Evolutionary conservation across 108 stramenopile genomes (phyloP).

Genomic region (Skeletonema grethae): DNA sequence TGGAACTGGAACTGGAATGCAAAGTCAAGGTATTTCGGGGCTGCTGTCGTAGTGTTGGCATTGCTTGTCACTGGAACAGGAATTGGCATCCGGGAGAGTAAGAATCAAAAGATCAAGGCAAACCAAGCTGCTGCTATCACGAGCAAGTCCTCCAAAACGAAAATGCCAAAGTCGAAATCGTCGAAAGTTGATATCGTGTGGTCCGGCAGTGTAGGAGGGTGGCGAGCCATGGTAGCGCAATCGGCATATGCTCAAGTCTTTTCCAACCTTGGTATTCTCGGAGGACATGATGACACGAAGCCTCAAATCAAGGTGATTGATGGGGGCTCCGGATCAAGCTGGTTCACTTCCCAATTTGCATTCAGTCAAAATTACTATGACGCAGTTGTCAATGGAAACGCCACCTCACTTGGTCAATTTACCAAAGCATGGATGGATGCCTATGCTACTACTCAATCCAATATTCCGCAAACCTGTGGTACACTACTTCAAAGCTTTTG

Average conservation of each 20-base stretch:
- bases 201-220: background rate
- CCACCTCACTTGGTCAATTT: slow-evolving; percentile 9
- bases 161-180: background rate
- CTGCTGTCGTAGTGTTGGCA: no score
- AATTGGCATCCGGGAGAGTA: no score
- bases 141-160: no score
- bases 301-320: slow-evolving; percentile 7
- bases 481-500: background rate
- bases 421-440: slow-evolving; percentile 13
- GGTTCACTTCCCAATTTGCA: slow-evolving; percentile 6
- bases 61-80: no score
- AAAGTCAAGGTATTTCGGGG: no score
- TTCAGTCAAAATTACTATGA: slow-evolving; percentile 1
- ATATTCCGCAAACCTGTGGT: background rate
- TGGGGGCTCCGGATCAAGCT: background rate
- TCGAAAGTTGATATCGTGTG: background rate
- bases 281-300: background rate
- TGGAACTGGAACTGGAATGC: no score
- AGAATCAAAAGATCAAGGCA: no score
- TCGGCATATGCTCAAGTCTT: slow-evolving; percentile 10
- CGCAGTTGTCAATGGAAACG: background rate
- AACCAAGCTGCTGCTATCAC: no score
- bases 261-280: slow-evolving; percentile 8
- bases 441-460: slow-evolving; percentile 2
- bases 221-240: slow-evolving; percentile 11